These are phyloP conservation scores for Mrakia blollopis DNA, from an alignment of 768 basidiomycete species.

Conservation along the genomic window DNA sequence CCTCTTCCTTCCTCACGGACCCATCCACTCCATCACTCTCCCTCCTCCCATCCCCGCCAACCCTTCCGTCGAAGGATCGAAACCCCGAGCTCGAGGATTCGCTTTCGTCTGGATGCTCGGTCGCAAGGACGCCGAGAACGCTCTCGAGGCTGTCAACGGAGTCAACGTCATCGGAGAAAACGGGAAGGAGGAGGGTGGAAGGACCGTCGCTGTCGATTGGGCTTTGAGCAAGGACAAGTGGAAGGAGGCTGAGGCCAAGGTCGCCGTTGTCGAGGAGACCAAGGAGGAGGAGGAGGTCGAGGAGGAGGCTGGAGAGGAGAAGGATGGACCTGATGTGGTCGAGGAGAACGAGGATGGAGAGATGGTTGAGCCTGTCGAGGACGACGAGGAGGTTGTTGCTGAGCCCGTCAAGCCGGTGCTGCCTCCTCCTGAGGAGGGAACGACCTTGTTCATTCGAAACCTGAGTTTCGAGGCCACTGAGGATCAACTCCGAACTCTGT, in stretches of 20 bases:
- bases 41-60: slow-evolving; percentile 49
- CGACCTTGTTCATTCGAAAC: slow-evolving; percentile 90
- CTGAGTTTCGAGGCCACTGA: slow-evolving; percentile 87
- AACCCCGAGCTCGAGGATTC: slow-evolving; percentile 63
- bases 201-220: slow-evolving; percentile 91
- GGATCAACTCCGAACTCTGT: slow-evolving; percentile 83
- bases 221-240: slow-evolving; percentile 90
- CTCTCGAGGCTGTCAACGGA: slow-evolving; percentile 74
- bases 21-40: slow-evolving; percentile 77
- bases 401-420: slow-evolving; percentile 50
- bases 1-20: slow-evolving; percentile 78
- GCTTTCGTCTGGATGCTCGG: slow-evolving; percentile 93
- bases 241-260: slow-evolving; percentile 60
- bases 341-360: slow-evolving; percentile 37
- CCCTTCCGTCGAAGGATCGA: slow-evolving; percentile 40
- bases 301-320: slow-evolving; percentile 42
- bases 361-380: slow-evolving; percentile 34
- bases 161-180: slow-evolving; percentile 59
- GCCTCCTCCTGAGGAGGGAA: slow-evolving; percentile 79
- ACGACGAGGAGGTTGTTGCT: slow-evolving; percentile 52
- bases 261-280: slow-evolving; percentile 46
- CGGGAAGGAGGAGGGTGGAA: slow-evolving; percentile 58
- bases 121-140: slow-evolving; percentile 75
- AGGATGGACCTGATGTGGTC: slow-evolving; percentile 36
- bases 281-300: slow-evolving; percentile 33